Evolutionary conservation across 2,329 filamentous ascomycete species (phyloP).

Genomic region (Alternaria brassicicola): DNA sequence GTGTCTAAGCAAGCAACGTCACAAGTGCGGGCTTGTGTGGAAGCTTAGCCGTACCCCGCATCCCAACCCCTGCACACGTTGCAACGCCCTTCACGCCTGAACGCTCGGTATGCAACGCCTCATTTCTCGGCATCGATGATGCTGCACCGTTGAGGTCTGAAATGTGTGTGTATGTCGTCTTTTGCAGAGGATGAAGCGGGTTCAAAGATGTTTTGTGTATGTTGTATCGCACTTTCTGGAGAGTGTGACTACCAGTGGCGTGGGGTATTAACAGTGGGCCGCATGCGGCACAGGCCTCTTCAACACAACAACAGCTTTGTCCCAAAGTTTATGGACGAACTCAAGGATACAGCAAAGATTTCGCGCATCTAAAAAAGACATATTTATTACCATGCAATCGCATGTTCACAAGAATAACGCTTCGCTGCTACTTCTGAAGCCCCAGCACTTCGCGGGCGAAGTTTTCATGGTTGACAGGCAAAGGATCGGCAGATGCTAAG

Average conservation of each 20-base stretch:
- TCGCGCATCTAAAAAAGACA: too few species aligned
- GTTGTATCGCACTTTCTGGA: neutral
- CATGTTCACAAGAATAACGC: neutral
- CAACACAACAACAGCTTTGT: neutral
- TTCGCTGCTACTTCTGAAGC: neutral
- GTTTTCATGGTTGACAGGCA: neutral
- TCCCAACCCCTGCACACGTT: slow-evolving; percentile 6
- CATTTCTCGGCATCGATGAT: slow-evolving; percentile 6
- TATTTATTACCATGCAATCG: neutral
- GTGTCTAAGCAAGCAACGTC: slow-evolving; percentile 19
- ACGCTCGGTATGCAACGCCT: neutral
- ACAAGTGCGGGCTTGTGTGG: slow-evolving; percentile 14
- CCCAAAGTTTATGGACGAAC: neutral
- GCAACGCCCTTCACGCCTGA: neutral
- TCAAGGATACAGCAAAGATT: fast-evolving
- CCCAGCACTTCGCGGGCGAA: neutral
- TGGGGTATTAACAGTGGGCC: neutral
- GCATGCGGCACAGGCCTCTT: neutral
- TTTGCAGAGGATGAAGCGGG: neutral
- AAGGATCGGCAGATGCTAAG: slow-evolving; percentile 23
- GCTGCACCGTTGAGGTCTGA: neutral
- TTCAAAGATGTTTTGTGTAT: neutral
- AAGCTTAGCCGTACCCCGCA: slow-evolving; percentile 23
- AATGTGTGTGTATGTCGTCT: neutral
- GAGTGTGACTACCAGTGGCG: neutral